Evolutionary conservation across 169 alveolate species (phyloP).

Genomic region (Plasmodium chabaudi): DNA sequence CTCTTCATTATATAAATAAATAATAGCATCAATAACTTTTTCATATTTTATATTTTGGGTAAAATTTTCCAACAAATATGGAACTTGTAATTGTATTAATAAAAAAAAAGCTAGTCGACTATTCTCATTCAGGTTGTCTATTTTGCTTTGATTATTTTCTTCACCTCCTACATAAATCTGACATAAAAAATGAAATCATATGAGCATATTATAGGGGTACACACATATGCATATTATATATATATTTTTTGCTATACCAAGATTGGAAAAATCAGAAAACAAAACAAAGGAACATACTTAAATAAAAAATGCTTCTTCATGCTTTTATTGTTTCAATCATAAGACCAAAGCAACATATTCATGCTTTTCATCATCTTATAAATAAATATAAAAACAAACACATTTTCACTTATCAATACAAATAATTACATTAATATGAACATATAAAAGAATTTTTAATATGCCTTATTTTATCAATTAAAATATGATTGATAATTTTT

Average conservation of each 20-base stretch:
- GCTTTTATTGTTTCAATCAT: slow-evolving; percentile 12
- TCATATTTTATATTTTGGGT: slow-evolving; percentile 30
- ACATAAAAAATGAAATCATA: neutral
- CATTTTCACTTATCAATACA: neutral
- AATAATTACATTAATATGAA: too few relatives aligned
- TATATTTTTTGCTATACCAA: slow-evolving; percentile 4
- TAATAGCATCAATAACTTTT: slow-evolving; percentile 50
- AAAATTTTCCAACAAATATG: slow-evolving; percentile 15
- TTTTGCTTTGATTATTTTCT: neutral
- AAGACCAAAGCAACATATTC: neutral
- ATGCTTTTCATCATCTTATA: neutral
- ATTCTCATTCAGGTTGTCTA: slow-evolving; percentile 32
- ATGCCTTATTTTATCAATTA: too few relatives aligned
- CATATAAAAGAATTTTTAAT: too few relatives aligned
- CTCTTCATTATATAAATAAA: slow-evolving; percentile 21
- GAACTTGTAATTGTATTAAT: slow-evolving; percentile 43
- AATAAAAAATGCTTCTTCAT: slow-evolving; percentile 20
- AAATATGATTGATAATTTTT: too few relatives aligned
- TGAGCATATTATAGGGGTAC: neutral
- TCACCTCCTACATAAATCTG: slow-evolving; percentile 8
- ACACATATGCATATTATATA: neutral
- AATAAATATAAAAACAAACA: neutral
- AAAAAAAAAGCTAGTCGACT: slow-evolving; percentile 38
- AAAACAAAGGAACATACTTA: slow-evolving; percentile 12
- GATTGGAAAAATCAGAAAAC: neutral